These are phyloP conservation scores for Geranium brycei DNA, from an alignment of 345 rosid genomes.

Conservation along the genomic window DNA sequence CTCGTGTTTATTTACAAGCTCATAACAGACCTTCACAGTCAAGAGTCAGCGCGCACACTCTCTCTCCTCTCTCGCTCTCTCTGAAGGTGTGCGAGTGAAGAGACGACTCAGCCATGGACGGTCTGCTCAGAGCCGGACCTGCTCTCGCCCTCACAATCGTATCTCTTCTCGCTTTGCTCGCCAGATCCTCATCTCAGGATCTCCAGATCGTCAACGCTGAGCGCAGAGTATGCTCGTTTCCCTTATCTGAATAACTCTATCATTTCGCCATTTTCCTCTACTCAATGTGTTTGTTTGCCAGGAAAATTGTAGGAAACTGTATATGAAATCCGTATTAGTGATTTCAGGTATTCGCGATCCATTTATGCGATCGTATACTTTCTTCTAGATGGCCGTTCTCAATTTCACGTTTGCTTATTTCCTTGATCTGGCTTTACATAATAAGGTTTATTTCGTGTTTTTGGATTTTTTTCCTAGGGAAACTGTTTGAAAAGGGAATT, in stretches of 20 bases:
- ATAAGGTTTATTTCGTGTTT: no score
- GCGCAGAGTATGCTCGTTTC: slow-evolving; percentile 50
- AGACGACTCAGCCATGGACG: slow-evolving; percentile 24
- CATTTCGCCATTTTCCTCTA: not conserved
- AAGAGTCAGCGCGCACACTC: not conserved
- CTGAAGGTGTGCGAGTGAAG: not conserved
- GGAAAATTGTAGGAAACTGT: not conserved
- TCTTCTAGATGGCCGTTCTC: not conserved
- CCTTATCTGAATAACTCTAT: not conserved
- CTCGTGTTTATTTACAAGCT: not conserved
- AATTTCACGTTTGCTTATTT: not conserved
- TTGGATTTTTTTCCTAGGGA: no score
- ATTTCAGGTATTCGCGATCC: not conserved
- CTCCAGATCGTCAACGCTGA: slow-evolving; percentile 75
- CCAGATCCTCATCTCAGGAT: slow-evolving; percentile 30
- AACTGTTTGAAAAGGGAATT: no score
- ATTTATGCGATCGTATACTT: not conserved
- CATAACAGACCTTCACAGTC: not conserved
- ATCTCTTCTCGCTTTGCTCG: slow-evolving; percentile 20
- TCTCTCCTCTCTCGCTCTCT: not conserved
- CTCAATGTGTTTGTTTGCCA: not conserved
- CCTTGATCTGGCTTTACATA: no score
- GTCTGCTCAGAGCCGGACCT: slow-evolving; percentile 19
- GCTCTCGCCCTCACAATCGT: slow-evolving; percentile 24
- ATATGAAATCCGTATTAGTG: not conserved